A percentile compares a stretch with the other conserved stretches of the same genome.
Evolutionary conservation across 1,284 basidiomycete genomes (phyloP).

Genomic region (Singerocomus inundabilis): DNA sequence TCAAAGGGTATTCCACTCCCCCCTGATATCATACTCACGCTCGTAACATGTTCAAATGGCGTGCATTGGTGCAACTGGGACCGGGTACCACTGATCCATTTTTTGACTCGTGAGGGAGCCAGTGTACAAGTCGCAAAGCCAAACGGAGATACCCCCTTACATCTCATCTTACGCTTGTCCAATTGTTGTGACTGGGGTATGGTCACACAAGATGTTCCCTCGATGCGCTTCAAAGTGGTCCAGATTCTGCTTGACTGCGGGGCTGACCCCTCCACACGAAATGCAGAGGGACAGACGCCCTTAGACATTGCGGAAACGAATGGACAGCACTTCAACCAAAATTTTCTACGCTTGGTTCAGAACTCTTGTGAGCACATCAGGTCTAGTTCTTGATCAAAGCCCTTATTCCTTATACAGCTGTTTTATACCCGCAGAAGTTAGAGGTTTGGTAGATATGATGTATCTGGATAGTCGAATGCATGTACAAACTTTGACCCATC

Average conservation of each 20-base stretch:
- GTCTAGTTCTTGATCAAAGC: too few species aligned
- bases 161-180: not conserved
- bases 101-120: not conserved
- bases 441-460: too few species aligned
- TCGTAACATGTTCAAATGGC: too few species aligned
- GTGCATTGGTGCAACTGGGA: too few species aligned
- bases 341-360: constrained; percentile 3
- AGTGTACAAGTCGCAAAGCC: not conserved
- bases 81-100: not conserved
- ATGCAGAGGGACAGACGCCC: not conserved
- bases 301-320: constrained; percentile 2
- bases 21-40: not conserved
- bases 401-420: too few species aligned
- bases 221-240: too few species aligned
- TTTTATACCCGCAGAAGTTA: too few species aligned
- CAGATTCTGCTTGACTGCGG: constrained; percentile 3
- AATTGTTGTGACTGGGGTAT: too few species aligned
- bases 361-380: too few species aligned
- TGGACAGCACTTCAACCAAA: not conserved
- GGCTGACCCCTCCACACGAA: not conserved
- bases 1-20: not conserved
- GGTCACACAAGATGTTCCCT: too few species aligned
- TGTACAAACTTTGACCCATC: too few species aligned
- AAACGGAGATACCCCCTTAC: constrained; percentile 1
- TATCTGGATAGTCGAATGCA: too few species aligned